These are phyloP conservation scores for Leccinum olivaceoglutinosum DNA, from an alignment of 1,284 basidiomycete species.

Conservation along the genomic window DNA sequence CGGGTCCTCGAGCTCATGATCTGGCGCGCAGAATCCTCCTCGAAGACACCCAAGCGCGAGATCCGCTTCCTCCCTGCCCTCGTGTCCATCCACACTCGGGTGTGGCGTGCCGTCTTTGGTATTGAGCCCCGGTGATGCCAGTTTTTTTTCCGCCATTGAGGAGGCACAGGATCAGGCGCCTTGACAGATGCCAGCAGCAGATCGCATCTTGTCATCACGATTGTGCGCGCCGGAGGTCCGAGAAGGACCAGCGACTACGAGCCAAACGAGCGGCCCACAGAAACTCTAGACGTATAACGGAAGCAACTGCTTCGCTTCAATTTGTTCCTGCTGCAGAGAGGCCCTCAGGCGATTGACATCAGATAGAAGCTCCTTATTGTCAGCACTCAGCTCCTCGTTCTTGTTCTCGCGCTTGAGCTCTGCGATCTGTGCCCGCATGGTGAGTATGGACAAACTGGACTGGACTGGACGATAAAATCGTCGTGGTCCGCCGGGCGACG, in stretches of 20 bases:
- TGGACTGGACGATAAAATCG: conserved; percentile 32
- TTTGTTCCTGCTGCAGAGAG: conserved; percentile 18
- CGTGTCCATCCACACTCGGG: conserved; percentile 87
- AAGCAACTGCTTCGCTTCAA: background rate
- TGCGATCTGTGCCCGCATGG: conserved; percentile 36
- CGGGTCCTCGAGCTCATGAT: conserved; percentile 77
- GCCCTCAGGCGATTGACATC: conserved; percentile 22
- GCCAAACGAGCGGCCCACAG: too few species aligned
- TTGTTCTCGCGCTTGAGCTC: conserved; percentile 31
- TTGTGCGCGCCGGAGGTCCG: too few species aligned
- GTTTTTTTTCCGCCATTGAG: too few species aligned
- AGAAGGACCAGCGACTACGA: too few species aligned
- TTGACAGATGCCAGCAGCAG: too few species aligned
- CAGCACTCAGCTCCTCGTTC: conserved; percentile 26
- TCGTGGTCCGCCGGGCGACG: conserved; percentile 27
- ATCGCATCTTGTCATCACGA: too few species aligned
- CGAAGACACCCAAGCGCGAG: conserved; percentile 83
- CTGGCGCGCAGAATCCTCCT: conserved; percentile 64
- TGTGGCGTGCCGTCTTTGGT: conserved; percentile 93
- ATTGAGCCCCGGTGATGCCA: conserved; percentile 21
- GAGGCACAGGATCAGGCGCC: too few species aligned
- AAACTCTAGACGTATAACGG: too few species aligned
- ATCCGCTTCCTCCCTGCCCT: conserved; percentile 84
- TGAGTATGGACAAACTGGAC: conserved; percentile 42
- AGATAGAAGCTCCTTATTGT: conserved; percentile 29